Evolutionary conservation across 2,329 filamentous ascomycete genomes (phyloP), one percentile per base, ranked within the genome.

Genomic region (Trichoderma sp.): DNA sequence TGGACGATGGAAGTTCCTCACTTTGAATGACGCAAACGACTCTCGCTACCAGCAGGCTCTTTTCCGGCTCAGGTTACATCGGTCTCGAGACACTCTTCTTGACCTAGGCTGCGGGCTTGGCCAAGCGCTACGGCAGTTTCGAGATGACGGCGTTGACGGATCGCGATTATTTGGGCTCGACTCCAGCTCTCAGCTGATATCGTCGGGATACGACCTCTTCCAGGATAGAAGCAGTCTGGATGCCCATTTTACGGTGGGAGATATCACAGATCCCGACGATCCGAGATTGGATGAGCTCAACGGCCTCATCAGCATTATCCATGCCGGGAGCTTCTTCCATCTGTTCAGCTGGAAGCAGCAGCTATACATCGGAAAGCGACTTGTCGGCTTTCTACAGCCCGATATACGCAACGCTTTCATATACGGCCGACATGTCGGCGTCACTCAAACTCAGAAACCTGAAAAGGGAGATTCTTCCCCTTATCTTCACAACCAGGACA

Each of bases 201-300:
- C 86, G 13, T 76, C 86, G n/a, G 87, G 87, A 32, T 88, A 89
- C 75, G 86, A 90, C 66, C 80, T 92, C 24, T 92, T 91, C 78
- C 82, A 83, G 56, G 90, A 91, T 70, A 81, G 82, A 30, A 74
- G 78, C n/a, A 80, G 68, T 39, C 77, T 88, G 5, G 78, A 79
- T 24, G 81, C 81, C 2, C 79, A 79, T 1, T 87, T 89, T 70
- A 76, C 89, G 34, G 73, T 81, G 3, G 86, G 84, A 24, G 83
- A 88, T 70, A 76, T 87, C 69, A 75, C 86, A 11, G 78, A 82
- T 64, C 79, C 79, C 7, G 76, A 78, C 14, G 80, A 83, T 66
- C 71, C 71, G 18, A 75, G 75, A 3, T 74, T 83, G 5, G 71
- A 76, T 3, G 69, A 68, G 1, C 73, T 85, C 2, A 73, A 79